Base-by-base conservation (phyloP, 257 asterid genomes). In the Haberlea rhodopensis region DNA sequence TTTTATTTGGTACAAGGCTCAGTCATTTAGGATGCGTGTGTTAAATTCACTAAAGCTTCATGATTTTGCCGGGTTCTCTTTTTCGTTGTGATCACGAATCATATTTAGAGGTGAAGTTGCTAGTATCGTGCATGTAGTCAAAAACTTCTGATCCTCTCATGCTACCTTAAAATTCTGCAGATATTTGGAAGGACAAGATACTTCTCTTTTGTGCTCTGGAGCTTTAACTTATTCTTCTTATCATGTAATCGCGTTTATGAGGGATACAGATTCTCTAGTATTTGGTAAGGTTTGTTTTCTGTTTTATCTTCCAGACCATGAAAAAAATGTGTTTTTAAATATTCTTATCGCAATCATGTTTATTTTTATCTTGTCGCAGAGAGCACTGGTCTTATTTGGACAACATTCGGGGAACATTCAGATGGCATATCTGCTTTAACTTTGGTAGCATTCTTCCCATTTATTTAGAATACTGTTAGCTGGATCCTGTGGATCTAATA, bases 381-480 rank as follows among this genome's bases (percentile, higher is more conserved):
- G 75, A 75, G 54, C 78, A 57, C 51, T 81, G 87, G 86, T 91
- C 88, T 60, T 87, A 74, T 71, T 73, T 92, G 88, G 99, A 92
- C 75, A 76, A 82, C 34, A 81, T 76, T 46, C 94, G 97, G 5
- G 99, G 99, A 25, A 82, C 95, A 67, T 89, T 92, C 80, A 86
- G 99, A 82, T 92, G 99, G 97, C 97, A 92, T 55, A 87, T 89
- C 79, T 89, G 97, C 87, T 92, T 92, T 73, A 92, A 92, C 69
- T 92, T 92, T 75, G 99, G 99, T 92, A 89, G 6, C 60, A n/a
- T 37, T 26, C 63, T 3, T 69, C 73, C 55, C 71, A 23, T 56
- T 68, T 37, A 51, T 60, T 54, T 71, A 18, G 48, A 31, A 55
- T 51, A 71, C 46, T 57, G 24, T 40, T 11, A 57, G 48, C 51